Base-by-base conservation (phyloP, 345 rosid genomes). In the Clarkia xantiana region DNA sequence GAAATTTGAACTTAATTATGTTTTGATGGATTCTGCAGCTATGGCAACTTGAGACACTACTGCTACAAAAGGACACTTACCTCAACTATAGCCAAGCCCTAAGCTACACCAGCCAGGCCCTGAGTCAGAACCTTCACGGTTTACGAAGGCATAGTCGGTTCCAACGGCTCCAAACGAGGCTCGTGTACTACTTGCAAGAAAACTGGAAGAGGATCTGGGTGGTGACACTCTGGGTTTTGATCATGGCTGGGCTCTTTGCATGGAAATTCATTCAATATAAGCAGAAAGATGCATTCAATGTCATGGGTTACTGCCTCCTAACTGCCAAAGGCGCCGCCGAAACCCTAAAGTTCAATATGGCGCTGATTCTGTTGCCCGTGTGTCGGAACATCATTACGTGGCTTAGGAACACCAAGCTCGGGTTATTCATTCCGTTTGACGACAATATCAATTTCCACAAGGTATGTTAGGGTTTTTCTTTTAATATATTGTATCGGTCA, bases 381-480 rank as follows among this genome's bases (percentile, higher is more conserved):
- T 91, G 98, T 56, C 71, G 96, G 77, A 91, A 91, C 77, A 78
- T 79, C 1, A 86, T 91, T 45, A 91, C 98, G 42, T 77, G 96
- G 94, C 95, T 91, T 8, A 69, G 96, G 70, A 78, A 94, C 44
- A 86, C 98, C 38, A 78, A 50, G 63, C 59, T 91, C 58, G 79
- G 89, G 48, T 68, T 50, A 73, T 59, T 75, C 38, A 74, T 91
- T 52, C 98, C 98, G 42, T 91, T 91, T 49, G 98, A 91, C 66
- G 96, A 91, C 73, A 91, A 91, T 60, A 86, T 86, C 82, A 91
- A 86, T 74, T 86, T 91, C 52, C 98, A 91, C 78, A 86, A 91
- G 95, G 98, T 91, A 52, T 47, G 60, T 46, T 47, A 10, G 47
- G 11, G 17, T 10, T 2, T 14, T 54, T 10, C 9, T 16, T 54